A percentile compares a stretch with the other conserved stretches of the same genome.
Evolutionary conservation across 495 filamentous ascomycete genomes (phyloP).

Genomic region (Sporormia fimetaria): DNA sequence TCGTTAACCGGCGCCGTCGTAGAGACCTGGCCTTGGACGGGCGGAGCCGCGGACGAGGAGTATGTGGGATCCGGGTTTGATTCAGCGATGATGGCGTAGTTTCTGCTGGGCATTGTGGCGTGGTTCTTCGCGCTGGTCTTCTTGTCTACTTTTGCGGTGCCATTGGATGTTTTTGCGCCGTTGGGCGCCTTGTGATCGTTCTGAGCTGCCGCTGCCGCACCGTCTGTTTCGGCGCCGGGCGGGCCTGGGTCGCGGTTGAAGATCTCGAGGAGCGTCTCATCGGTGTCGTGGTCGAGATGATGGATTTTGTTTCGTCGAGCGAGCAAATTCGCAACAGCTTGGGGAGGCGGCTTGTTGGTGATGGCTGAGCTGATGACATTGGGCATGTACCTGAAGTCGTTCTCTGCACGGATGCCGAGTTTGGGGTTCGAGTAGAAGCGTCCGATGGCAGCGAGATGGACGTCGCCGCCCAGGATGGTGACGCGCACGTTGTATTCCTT

Average conservation of each 20-base stretch:
- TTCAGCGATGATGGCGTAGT: conserved; percentile 77
- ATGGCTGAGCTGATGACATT: conserved; percentile 71
- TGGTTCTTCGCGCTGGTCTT: conserved; percentile 63
- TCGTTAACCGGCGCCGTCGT: background rate
- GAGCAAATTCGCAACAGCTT: conserved; percentile 78
- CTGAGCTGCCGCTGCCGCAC: background rate
- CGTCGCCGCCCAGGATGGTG: conserved; percentile 73
- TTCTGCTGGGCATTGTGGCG: conserved; percentile 81
- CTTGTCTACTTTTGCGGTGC: conserved; percentile 18
- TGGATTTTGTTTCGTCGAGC: conserved; percentile 84
- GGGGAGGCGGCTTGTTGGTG: conserved; percentile 87
- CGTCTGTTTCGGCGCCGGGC: conserved; percentile 29
- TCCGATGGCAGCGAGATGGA: conserved; percentile 63
- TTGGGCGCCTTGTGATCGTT: conserved; percentile 6
- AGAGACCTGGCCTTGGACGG: background rate
- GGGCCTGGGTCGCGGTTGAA: conserved; percentile 77
- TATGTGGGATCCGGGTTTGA: conserved; percentile 17
- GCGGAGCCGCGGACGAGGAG: conserved; percentile 7
- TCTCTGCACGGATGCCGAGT: conserved; percentile 46
- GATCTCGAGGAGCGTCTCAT: conserved; percentile 78
- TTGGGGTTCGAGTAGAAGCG: conserved; percentile 62
- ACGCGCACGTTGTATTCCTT: conserved; percentile 63
- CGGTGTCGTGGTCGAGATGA: conserved; percentile 70
- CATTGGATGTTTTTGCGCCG: background rate
- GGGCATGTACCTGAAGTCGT: conserved; percentile 61